These are phyloP conservation scores for Solanum arcanum DNA, from an alignment of 257 asterid species.

Conservation along the genomic window DNA sequence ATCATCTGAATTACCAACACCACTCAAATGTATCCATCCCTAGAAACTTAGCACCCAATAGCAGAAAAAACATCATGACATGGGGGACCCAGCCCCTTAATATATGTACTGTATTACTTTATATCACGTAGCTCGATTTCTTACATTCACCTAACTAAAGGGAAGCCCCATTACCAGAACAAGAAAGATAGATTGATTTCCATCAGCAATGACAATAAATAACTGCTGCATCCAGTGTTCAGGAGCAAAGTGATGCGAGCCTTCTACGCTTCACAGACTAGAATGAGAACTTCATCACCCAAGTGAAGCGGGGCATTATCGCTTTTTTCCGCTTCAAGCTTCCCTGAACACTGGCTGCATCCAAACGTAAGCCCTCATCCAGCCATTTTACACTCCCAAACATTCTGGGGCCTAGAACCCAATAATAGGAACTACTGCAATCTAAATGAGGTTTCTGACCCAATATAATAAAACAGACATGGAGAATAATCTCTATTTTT, in stretches of 20 bases:
- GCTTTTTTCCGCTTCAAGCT: no score
- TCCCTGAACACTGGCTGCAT: neutral
- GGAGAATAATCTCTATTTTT: neutral
- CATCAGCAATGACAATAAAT: neutral
- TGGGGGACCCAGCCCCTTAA: neutral
- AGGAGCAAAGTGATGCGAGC: no score
- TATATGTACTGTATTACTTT: neutral
- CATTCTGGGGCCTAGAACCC: neutral
- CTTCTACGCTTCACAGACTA: no score
- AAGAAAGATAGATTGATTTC: neutral
- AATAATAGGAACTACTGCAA: neutral
- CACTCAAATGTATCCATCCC: neutral
- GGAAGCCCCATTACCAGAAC: neutral
- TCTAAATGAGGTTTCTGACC: neutral
- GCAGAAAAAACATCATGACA: neutral
- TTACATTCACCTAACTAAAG: neutral
- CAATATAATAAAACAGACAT: neutral
- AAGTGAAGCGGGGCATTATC: no score
- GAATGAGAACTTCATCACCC: no score
- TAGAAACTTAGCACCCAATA: neutral
- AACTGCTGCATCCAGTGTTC: neutral
- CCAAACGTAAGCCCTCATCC: neutral
- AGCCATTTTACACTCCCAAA: neutral
- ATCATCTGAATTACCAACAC: neutral
- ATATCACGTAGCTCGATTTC: neutral